Base-by-base conservation (phyloP, 2,329 filamentous ascomycete species). In the Colletotrichum melonis region DNA sequence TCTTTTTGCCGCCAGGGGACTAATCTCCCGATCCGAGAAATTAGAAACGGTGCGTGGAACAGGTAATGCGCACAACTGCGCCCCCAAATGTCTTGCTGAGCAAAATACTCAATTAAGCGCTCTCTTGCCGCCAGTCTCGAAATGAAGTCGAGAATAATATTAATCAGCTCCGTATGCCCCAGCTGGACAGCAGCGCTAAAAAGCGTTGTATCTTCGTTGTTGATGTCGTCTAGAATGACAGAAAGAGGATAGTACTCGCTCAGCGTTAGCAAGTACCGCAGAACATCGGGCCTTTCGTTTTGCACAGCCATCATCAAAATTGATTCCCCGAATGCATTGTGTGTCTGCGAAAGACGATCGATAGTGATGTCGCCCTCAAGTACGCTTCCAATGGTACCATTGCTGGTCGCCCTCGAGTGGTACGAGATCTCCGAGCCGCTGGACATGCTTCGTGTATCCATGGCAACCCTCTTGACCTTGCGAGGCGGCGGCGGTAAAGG, bases 31-130 rank as follows among this genome's bases (percentile, higher is more conserved):
- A 98, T 92, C 67, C 89, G 88, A 57, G 87, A 85, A 76, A 99
- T 97, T 24, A 99, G 86, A 66, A 90, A 88, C 2, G 97, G 97
- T 9, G 94, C 92, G 79, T 98, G 94, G 84, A 99, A 99, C 19
- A 99, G 88, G 81, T 99, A 99, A 82, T 99, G 97, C n/a, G 93
- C 97, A 65, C 94, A 90, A 74, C 95, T 97, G 77, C 97, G 92
- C 26, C 96, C 97, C 86, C 95, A 93, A 49, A 89, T 91, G 79
- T 99, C 97, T 78, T 96, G 93, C 74, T 89, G 87, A 4, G 90
- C 87, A 60, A 98, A 84, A 79, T 99, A 98, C 7, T 86, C 84
- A 56, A 85, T 82, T 35, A 97, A 82, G 62, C 89, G 86, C 19
- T 86, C 83, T 65, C 90, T 85, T 22, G 89, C 87, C 46, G 86